phyloP scores from a whole-genome alignment of 2,329 filamentous ascomycete species.

The Colletotrichum tropicale region DNA sequence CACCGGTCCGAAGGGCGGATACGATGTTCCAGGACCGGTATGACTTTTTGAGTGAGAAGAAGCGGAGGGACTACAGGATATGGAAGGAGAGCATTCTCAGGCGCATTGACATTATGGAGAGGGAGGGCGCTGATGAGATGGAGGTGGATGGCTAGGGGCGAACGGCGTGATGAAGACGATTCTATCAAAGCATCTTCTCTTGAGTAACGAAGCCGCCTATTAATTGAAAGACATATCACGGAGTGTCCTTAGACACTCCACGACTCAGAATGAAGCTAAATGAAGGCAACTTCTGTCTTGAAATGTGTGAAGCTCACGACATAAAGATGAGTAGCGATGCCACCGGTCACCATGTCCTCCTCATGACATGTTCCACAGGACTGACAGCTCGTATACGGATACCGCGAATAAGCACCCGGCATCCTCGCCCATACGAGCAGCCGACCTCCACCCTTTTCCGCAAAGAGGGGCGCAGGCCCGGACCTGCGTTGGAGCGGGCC shows the following conservation, averaged over 20 bases:
- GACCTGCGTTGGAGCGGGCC: neutral
- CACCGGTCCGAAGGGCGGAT: constrained; percentile 54
- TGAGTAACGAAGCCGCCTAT: neutral
- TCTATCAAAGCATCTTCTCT: neutral
- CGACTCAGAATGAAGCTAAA: neutral
- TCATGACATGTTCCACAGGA: neutral
- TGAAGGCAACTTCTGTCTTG: neutral
- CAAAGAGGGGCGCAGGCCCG: neutral
- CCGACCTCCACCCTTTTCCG: neutral
- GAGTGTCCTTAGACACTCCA: neutral
- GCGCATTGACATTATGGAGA: constrained; percentile 56
- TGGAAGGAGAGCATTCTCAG: constrained; percentile 70
- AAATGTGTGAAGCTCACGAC: neutral
- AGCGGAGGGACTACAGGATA: constrained; percentile 60
- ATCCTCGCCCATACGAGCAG: neutral
- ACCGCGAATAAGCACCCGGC: neutral
- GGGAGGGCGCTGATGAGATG: constrained; percentile 33
- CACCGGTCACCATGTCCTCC: neutral
- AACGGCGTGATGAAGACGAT: rapidly evolving
- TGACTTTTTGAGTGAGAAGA: constrained; percentile 71
- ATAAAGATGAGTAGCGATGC: neutral
- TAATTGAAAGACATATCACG: neutral
- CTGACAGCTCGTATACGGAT: neutral
- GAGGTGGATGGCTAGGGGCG: constrained; percentile 33
- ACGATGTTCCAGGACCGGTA: constrained; percentile 80